These are phyloP conservation scores for Dendrobium nobile DNA, from an alignment of 106 monocot genomes.

Conservation along the genomic window DNA sequence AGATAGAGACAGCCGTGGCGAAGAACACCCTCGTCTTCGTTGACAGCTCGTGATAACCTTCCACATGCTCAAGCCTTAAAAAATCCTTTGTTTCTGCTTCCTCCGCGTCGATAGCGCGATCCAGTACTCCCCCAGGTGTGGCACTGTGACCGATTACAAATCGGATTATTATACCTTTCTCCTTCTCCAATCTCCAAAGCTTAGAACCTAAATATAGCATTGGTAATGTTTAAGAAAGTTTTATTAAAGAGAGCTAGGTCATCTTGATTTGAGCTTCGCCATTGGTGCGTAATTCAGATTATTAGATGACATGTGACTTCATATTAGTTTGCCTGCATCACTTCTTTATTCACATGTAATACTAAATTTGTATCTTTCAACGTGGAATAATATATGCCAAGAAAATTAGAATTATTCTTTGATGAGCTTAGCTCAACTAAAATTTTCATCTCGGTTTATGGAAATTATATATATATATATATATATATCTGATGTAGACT, in stretches of 20 bases:
- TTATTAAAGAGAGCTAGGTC: background rate
- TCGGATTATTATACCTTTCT: conserved; percentile 75
- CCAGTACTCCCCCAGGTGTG: conserved; percentile 48
- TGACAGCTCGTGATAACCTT: conserved; percentile 87
- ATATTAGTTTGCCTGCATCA: no score
- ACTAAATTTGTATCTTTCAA: no score
- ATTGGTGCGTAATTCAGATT: background rate
- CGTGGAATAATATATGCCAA: no score
- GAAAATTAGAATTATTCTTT: no score
- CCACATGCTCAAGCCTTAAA: conserved; percentile 68
- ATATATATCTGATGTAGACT: no score
- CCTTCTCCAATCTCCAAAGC: conserved; percentile 65
- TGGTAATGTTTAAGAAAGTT: background rate
- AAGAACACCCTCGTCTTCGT: conserved; percentile 75
- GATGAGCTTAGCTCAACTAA: no score
- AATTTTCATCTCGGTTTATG: no score
- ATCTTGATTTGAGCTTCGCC: no score
- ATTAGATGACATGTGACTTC: background rate
- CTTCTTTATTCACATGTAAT: no score
- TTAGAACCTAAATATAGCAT: conserved; percentile 34
- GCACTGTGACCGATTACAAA: conserved; percentile 92
- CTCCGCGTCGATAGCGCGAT: conserved; percentile 68
- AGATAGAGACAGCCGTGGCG: conserved; percentile 57
- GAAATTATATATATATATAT: no score
- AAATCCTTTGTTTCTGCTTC: conserved; percentile 71